Evolutionary conservation across 139 green algal species (phyloP), one percentile per base, ranked within the genome.

Genomic region (Chlamydomonas schloesseri): DNA sequence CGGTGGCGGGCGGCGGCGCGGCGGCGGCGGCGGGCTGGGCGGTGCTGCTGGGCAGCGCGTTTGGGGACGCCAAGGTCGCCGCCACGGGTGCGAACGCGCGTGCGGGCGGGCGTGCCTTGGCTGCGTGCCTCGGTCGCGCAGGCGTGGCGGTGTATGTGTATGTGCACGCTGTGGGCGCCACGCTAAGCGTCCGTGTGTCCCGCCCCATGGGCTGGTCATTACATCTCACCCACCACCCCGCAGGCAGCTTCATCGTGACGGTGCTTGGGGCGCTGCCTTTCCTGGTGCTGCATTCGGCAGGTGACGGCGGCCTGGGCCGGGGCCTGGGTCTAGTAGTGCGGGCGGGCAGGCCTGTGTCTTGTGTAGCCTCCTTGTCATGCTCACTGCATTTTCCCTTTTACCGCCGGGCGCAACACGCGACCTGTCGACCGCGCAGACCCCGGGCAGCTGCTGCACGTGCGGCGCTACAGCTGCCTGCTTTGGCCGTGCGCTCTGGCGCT

Each of bases 161-260:
- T n/a, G n/a, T n/a, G n/a, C n/a, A n/a, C n/a, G n/a, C n/a, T n/a
- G n/a, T n/a, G n/a, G n/a, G n/a, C n/a, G n/a, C n/a, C n/a, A n/a
- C n/a, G n/a, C n/a, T n/a, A n/a, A n/a, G n/a, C n/a, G n/a, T n/a
- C n/a, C n/a, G n/a, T n/a, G n/a, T n/a, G n/a, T n/a, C n/a, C n/a
- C n/a, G n/a, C n/a, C n/a, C n/a, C n/a, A n/a, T n/a, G n/a, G n/a
- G n/a, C n/a, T n/a, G n/a, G n/a, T n/a, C n/a, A 21, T 24, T 60
- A 15, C 13, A 33, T 33, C 10, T 68, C 37, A 6, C 31, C 4
- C 71, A 29, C 37, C 71, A 5, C 13, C 33, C 69, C 73, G 2
- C 76, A 83, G 76, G 76, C 37, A 73, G 60, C 76, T 83, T 83
- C 76, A 21, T 83, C 36, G 60, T 37, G 36, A 71, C 76, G 1